Percentiles rank a stretch among this genome's conserved stretches.
Evolutionary conservation across 768 basidiomycete genomes (phyloP).

Genomic region (Collybiopsis luxurians): DNA sequence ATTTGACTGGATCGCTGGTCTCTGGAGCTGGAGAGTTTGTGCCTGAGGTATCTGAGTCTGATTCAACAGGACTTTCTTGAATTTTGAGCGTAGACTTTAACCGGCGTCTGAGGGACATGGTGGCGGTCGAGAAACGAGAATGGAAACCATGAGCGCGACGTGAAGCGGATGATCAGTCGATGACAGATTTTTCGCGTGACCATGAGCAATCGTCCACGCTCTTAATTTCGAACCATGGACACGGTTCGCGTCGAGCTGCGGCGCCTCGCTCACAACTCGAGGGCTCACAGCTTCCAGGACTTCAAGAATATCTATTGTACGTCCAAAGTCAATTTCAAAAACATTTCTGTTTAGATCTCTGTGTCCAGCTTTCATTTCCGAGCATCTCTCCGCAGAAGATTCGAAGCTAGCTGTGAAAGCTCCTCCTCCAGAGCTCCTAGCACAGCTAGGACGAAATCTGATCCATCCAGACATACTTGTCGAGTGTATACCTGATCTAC

Average conservation of each 20-base stretch:
- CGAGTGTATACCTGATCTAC: not conserved
- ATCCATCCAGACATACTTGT: slow-evolving; percentile 3
- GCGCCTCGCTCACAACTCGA: not conserved
- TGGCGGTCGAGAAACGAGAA: not conserved
- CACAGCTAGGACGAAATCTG: not conserved
- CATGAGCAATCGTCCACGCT: not conserved
- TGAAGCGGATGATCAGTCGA: not conserved
- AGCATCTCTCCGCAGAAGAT: not conserved
- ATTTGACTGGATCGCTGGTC: not conserved
- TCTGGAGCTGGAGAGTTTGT: not conserved
- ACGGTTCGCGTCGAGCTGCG: not conserved
- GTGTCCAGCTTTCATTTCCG: not conserved
- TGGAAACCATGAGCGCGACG: not conserved
- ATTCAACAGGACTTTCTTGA: not conserved
- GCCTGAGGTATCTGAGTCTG: not conserved
- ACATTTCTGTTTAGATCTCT: not conserved
- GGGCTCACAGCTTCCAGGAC: not conserved
- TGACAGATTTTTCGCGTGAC: not conserved
- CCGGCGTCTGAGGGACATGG: not conserved
- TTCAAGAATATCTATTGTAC: not conserved
- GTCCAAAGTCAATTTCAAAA: too few species aligned
- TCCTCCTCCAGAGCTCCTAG: slow-evolving; percentile 1
- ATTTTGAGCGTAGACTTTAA: not conserved
- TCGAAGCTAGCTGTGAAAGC: not conserved
- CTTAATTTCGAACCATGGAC: not conserved